Percentiles rank a stretch among this genome's conserved stretches.
Evolutionary conservation across 306 rosid genomes (phyloP).

Genomic region (Acacia crassicarpa): DNA sequence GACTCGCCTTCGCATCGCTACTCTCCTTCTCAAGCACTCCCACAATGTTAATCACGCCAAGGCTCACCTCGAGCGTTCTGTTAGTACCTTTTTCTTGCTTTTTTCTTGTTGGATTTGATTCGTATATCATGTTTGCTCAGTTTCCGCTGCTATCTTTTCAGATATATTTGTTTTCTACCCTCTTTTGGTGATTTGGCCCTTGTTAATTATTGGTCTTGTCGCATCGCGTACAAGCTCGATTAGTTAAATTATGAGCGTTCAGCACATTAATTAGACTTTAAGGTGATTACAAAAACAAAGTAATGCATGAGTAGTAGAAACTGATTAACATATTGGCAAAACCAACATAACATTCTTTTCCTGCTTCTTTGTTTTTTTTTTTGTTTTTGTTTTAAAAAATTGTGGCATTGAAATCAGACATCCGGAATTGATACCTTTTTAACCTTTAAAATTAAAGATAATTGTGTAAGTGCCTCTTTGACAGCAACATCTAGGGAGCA

Average conservation of each 20-base stretch:
- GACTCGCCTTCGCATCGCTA: conserved; percentile 87
- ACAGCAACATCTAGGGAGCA: neutral
- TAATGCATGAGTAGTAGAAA: neutral
- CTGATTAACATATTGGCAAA: neutral
- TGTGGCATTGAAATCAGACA: neutral
- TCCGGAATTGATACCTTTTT: neutral
- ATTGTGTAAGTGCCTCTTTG: neutral
- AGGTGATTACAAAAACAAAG: neutral
- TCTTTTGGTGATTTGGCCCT: neutral
- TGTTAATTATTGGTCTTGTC: neutral
- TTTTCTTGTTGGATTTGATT: neutral
- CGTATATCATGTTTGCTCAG: neutral
- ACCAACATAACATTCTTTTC: neutral
- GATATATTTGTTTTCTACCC: neutral
- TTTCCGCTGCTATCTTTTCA: neutral
- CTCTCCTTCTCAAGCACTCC: conserved; percentile 80
- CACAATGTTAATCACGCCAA: conserved; percentile 85
- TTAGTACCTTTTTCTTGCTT: conserved; percentile 18
- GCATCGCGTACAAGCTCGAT: neutral
- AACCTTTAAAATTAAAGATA: neutral
- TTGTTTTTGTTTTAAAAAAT: neutral
- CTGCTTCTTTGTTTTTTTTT: neutral
- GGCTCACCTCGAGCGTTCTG: conserved; percentile 89
- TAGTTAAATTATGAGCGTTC: neutral
- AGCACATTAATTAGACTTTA: neutral